Evolutionary conservation across 805 yeast species (phyloP).

Genomic region (Zygosaccharomyces pseudorouxii): DNA sequence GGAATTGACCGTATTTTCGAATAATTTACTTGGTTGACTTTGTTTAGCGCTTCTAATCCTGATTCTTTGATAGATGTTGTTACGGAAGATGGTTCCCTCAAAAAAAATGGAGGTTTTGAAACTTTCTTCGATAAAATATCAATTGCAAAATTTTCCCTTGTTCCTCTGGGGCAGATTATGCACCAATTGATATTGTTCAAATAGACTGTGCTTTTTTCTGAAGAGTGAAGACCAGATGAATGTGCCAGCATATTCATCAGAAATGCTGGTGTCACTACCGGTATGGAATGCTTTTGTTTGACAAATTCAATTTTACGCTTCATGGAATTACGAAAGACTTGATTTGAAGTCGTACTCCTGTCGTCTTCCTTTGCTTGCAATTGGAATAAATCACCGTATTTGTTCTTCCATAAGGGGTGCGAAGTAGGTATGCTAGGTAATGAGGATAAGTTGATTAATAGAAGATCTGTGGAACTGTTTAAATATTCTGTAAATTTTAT

Average conservation of each 20-base stretch:
- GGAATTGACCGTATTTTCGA: background rate
- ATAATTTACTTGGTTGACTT: background rate
- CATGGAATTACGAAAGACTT: conserved; percentile 32
- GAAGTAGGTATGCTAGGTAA: conserved; percentile 25
- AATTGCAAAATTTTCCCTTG: conserved; percentile 21
- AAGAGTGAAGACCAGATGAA: conserved; percentile 3
- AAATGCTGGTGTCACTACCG: conserved; percentile 33
- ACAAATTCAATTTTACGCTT: conserved; percentile 34
- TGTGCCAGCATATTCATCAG: conserved; percentile 25
- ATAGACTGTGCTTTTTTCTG: conserved; percentile 5
- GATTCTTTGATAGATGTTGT: conserved; percentile 7
- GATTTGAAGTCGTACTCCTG: conserved; percentile 15
- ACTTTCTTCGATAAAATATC: conserved; percentile 11
- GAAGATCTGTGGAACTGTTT: conserved; percentile 30
- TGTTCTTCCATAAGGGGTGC: conserved; percentile 30
- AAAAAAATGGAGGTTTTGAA: conserved; percentile 1
- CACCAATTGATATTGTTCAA: conserved; percentile 34
- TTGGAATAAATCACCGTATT: conserved; percentile 28
- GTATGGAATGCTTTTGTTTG: conserved; percentile 29
- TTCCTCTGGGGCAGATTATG: conserved; percentile 32
- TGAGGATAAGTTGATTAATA: conserved; percentile 30
- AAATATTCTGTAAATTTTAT: conserved; percentile 25
- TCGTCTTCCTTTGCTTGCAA: conserved; percentile 9
- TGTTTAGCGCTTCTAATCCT: conserved; percentile 1
- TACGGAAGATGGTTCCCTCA: background rate